Evolutionary conservation across 306 rosid species (phyloP), one percentile per base, ranked within the genome.

Genomic region (Fragaria nilgerrensis): DNA sequence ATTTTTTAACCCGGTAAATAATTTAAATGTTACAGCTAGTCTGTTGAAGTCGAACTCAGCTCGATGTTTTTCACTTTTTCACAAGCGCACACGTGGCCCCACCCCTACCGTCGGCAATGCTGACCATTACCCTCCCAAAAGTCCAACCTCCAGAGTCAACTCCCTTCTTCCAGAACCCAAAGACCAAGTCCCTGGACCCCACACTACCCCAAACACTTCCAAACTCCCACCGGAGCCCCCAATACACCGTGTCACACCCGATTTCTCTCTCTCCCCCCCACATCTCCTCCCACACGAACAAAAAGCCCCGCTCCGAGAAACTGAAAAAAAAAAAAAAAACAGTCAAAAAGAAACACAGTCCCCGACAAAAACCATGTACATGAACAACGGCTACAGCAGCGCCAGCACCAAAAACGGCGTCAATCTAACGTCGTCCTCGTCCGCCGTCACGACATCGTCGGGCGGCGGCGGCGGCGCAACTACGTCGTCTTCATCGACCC

Each of bases 361-460:
- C 37, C 25, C 29, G 27, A 72, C 44, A 17, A 20, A 36, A 50
- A 75, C 70, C 32, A 75, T 75, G 78, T 75, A 65, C 70, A 2
- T 75, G 70, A 75, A 20, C 78, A 75, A 75, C 70, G 78, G 44
- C 45, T 75, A 43, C 71, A 2, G 32, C 69, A 45, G 39, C 78
- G 64, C 17, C 52, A 68, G 72, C 61, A 62, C 23, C 75, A 71
- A 62, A 45, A 62, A 45, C 78, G 71, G 71, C 44, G 12, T 75
- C 45, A 44, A 32, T 15, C 29, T 49, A 56, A 62, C 65, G 14
- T 25, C 77, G 19, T 23, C 45, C 3, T 69, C 76, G 16, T 36
- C 58, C n/a, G 14, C 37, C 34, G 66, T 4, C 10, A 0, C 70
- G 13, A 14, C 77, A 6, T 37, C 41, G 12, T 43, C 45, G 45